These are phyloP conservation scores for Schizopora paradoxa DNA, from an alignment of 1,284 basidiomycete species.

Conservation along the genomic window DNA sequence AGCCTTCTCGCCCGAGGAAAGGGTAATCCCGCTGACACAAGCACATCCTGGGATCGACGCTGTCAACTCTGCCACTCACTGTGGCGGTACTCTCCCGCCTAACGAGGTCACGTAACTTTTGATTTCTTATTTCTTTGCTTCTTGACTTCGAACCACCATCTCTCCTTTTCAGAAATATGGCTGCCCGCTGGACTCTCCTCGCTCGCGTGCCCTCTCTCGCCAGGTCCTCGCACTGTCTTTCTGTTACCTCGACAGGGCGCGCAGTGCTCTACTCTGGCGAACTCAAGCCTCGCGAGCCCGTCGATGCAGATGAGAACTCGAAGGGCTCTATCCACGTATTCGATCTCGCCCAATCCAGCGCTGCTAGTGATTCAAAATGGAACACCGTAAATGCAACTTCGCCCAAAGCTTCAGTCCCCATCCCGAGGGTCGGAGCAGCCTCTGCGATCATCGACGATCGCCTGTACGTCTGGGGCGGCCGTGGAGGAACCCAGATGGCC, in stretches of 20 bases:
- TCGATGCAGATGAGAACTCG: conserved; percentile 23
- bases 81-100: too few species aligned
- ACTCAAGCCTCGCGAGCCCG: conserved; percentile 34
- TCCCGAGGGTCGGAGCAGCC: conserved; percentile 34
- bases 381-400: background rate
- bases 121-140: too few species aligned
- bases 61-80: too few species aligned
- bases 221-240: conserved; percentile 30
- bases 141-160: too few species aligned
- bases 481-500: conserved; percentile 36
- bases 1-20: too few species aligned
- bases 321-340: conserved; percentile 27
- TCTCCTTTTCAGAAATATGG: too few species aligned
- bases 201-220: conserved; percentile 22
- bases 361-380: background rate
- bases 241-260: conserved; percentile 24
- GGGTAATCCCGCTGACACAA: too few species aligned
- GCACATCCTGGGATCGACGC: too few species aligned
- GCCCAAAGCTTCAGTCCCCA: conserved; percentile 16
- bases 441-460: conserved; percentile 21
- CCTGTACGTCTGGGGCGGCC: conserved; percentile 41
- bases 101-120: too few species aligned
- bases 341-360: conserved; percentile 16
- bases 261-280: conserved; percentile 38
- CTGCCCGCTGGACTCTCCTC: conserved; percentile 21